A percentile compares a stretch with the other conserved stretches of the same genome.
Conservation (phyloP, 1,139 yeast species). For the Scheffersomyces parashehatae region DNA sequence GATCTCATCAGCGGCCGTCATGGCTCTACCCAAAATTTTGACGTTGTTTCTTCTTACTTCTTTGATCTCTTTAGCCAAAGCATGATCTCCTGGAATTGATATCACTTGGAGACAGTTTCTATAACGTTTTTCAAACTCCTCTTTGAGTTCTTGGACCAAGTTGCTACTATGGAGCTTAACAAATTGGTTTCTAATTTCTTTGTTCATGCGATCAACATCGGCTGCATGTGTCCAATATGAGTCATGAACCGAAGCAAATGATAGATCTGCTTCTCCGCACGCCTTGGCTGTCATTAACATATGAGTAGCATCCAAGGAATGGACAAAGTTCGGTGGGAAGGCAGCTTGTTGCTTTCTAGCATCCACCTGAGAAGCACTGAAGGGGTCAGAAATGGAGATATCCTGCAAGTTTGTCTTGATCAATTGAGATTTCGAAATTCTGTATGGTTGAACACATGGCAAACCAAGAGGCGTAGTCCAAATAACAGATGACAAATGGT, state of each 20-base stretch:
- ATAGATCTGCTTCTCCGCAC: slow-evolving; percentile 64
- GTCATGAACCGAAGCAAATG: slow-evolving; percentile 97
- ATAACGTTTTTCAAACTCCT: slow-evolving; percentile 82
- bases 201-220: slow-evolving; percentile 74
- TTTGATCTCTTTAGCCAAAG: slow-evolving; percentile 52
- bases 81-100: slow-evolving; percentile 52
- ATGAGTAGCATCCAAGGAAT: slow-evolving; percentile 95
- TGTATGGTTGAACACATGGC: slow-evolving; percentile 95
- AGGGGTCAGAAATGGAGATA: slow-evolving; percentile 80
- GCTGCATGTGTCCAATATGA: slow-evolving; percentile 98
- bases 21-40: slow-evolving; percentile 52
- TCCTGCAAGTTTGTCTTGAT: slow-evolving; percentile 82
- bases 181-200: slow-evolving; percentile 74
- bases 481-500: slow-evolving; percentile 82
- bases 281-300: slow-evolving; percentile 88
- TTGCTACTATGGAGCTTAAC: slow-evolving; percentile 74
- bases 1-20: slow-evolving; percentile 73
- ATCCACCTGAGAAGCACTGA: slow-evolving; percentile 78
- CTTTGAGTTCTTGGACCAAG: slow-evolving; percentile 65
- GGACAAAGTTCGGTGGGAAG: slow-evolving; percentile 94
- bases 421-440: slow-evolving; percentile 63
- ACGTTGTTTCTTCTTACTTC: slow-evolving; percentile 52
- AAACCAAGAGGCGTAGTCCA: slow-evolving; percentile 97
- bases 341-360: slow-evolving; percentile 89
- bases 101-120: slow-evolving; percentile 66